Conservation (phyloP, 2,329 filamentous ascomycete species). For the Fusarium lateritium region DNA sequence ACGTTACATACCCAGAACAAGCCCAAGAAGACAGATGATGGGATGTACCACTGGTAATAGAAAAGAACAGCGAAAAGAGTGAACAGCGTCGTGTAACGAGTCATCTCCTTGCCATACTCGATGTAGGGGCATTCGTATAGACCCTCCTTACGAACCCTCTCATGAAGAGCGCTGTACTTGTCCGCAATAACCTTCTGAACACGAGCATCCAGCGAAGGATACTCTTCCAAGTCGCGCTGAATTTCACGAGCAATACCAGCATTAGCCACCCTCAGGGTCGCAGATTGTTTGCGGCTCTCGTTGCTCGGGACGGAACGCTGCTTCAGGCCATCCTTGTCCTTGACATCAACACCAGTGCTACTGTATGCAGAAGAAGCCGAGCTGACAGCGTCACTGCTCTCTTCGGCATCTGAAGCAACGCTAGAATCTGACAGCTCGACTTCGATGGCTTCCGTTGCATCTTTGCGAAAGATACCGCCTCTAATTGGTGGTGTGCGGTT, state of each 20-base stretch:
- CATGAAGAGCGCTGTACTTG: constrained; percentile 71
- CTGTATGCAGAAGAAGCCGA: constrained; percentile 42
- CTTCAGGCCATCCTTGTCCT: constrained; percentile 16
- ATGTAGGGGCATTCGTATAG: constrained; percentile 71
- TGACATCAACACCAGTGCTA: constrained; percentile 16
- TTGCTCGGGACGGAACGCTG: constrained; percentile 17
- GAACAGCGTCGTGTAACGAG: constrained; percentile 69
- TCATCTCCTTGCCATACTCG: constrained; percentile 71
- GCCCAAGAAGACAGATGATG: constrained; percentile 71
- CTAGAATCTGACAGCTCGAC: constrained; percentile 31
- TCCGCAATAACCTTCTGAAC: constrained; percentile 68
- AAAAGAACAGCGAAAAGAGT: constrained; percentile 62
- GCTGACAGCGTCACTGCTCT: constrained; percentile 36
- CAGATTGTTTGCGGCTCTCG: constrained; percentile 18
- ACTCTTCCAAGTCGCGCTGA: constrained; percentile 55
- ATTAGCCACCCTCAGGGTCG: constrained; percentile 37
- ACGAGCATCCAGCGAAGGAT: constrained; percentile 67
- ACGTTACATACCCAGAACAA: constrained; percentile 67
- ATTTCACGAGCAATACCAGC: constrained; percentile 47
- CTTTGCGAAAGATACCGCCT: constrained; percentile 58
- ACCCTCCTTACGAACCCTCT: constrained; percentile 67
- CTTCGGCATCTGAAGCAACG: constrained; percentile 39
- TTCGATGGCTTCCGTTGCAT: constrained; percentile 10
- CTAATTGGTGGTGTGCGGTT: constrained; percentile 73
- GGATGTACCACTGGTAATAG: constrained; percentile 67